Evolutionary conservation across 352 stramenopile species (phyloP).

Genomic region (Phytopythium boreale): DNA sequence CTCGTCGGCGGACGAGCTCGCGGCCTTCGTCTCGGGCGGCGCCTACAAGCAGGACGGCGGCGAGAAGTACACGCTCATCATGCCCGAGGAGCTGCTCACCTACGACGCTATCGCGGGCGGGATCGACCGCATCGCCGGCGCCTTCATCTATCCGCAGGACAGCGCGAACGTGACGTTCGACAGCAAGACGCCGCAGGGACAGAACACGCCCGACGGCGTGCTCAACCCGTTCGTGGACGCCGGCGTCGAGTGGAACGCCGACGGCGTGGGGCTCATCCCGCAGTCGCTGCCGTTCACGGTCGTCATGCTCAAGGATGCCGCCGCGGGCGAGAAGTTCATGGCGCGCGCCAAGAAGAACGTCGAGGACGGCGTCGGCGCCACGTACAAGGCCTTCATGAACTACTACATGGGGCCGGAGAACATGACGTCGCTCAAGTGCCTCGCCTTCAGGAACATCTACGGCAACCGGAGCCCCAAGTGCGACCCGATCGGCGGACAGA

Average conservation of each 20-base stretch:
- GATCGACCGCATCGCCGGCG: slow-evolving; percentile 39
- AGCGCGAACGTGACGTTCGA: slow-evolving; percentile 51
- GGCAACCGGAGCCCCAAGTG: slow-evolving; percentile 58
- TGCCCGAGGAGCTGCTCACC: slow-evolving; percentile 59
- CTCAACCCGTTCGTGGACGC: slow-evolving; percentile 67
- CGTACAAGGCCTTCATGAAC: slow-evolving; percentile 79
- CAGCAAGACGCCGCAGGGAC: slow-evolving; percentile 51
- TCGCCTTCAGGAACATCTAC: slow-evolving; percentile 80
- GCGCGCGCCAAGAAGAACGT: slow-evolving; percentile 59
- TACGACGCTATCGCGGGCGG: slow-evolving; percentile 20
- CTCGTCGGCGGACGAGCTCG: slow-evolving; percentile 33
- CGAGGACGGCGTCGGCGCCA: slow-evolving; percentile 34
- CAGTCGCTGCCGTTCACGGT: slow-evolving; percentile 55
- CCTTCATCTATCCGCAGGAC: slow-evolving; percentile 55
- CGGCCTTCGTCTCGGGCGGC: slow-evolving; percentile 32
- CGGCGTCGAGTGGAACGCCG: slow-evolving; percentile 67
- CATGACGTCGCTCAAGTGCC: slow-evolving; percentile 71
- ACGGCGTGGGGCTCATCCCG: slow-evolving; percentile 42
- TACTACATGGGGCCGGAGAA: slow-evolving; percentile 78
- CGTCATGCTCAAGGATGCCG: slow-evolving; percentile 52
- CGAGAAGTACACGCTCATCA: slow-evolving; percentile 58
- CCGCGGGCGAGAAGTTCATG: slow-evolving; percentile 36
- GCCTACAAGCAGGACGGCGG: slow-evolving; percentile 18
- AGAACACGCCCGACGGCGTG: slow-evolving; percentile 45
- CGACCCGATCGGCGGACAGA: slow-evolving; percentile 79